Conservation (phyloP, 495 filamentous ascomycete species). For the Penicillium pulvis region DNA sequence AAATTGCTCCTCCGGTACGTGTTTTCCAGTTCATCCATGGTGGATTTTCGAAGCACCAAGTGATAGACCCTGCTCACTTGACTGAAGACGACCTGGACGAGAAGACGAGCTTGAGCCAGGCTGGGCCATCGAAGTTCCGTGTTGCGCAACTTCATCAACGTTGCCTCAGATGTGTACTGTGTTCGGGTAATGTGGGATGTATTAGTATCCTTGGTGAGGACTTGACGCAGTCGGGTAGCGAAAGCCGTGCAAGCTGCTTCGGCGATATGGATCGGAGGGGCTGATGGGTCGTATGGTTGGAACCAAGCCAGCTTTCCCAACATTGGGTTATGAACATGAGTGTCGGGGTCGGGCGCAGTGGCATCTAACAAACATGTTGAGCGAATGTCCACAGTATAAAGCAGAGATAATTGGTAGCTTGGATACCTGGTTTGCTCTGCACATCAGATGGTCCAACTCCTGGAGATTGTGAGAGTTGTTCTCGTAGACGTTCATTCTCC, state of each 20-base stretch:
- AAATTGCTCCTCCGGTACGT: conserved; percentile 19
- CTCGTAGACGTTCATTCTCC: conserved; percentile 28
- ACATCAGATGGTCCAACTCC: conserved; percentile 4
- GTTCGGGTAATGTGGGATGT: conserved; percentile 31
- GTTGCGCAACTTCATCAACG: conserved; percentile 19
- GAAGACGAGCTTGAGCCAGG: conserved; percentile 26
- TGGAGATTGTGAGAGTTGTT: conserved; percentile 21
- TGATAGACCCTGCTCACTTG: conserved; percentile 35
- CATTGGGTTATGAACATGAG: conserved; percentile 32
- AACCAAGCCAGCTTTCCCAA: conserved; percentile 38
- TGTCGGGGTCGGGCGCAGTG: conserved; percentile 11
- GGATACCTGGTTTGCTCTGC: not conserved
- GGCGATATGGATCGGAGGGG: conserved; percentile 35
- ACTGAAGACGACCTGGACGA: conserved; percentile 29
- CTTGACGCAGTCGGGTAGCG: conserved; percentile 35
- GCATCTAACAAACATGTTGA: not conserved
- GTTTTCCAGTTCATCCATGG: conserved; percentile 27
- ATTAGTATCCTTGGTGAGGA: conserved; percentile 23
- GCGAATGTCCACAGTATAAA: not conserved
- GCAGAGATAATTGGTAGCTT: not conserved
- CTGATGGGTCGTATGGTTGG: conserved; percentile 30
- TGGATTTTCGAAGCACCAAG: conserved; percentile 29
- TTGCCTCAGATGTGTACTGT: conserved; percentile 30
- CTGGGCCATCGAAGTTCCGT: conserved; percentile 27
- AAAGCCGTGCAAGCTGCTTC: conserved; percentile 41